These are phyloP conservation scores for Lactifluus pinguis DNA, from an alignment of 768 basidiomycete species.

Conservation along the genomic window DNA sequence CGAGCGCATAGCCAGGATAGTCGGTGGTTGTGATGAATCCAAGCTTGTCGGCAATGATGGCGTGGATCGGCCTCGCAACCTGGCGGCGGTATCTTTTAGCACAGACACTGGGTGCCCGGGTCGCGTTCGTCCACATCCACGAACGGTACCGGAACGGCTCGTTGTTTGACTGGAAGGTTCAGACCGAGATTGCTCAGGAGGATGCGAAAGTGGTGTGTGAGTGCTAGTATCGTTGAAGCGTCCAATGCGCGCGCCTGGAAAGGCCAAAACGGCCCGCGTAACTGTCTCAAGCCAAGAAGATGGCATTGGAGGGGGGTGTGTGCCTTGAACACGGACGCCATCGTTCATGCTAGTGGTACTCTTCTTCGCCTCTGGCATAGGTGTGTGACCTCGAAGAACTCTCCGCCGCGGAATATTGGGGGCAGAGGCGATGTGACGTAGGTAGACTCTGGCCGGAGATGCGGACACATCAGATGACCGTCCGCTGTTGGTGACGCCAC, in stretches of 20 bases:
- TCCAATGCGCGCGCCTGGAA: conserved; percentile 37
- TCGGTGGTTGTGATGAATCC: conserved; percentile 13
- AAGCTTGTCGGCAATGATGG: neutral
- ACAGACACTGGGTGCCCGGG: conserved; percentile 22
- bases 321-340: conserved; percentile 27
- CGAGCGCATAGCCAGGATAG: conserved; percentile 7
- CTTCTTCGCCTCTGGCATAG: neutral
- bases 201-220: neutral
- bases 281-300: conserved; percentile 64
- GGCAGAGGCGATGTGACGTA: conserved; percentile 67
- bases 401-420: conserved; percentile 32
- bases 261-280: conserved; percentile 50
- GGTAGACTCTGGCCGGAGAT: conserved; percentile 51
- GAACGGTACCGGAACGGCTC: conserved; percentile 13
- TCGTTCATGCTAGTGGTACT: conserved; percentile 28
- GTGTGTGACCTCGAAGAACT: conserved; percentile 1
- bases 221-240: conserved; percentile 24
- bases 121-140: conserved; percentile 20
- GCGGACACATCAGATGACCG: conserved; percentile 23
- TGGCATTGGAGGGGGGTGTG: conserved; percentile 46
- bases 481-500: conserved; percentile 18
- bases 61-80: conserved; percentile 4
- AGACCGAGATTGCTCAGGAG: neutral
- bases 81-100: conserved; percentile 21
- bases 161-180: neutral